Evolutionary conservation across 768 basidiomycete species (phyloP).

Genomic region (Phaeolepiota aurea): DNA sequence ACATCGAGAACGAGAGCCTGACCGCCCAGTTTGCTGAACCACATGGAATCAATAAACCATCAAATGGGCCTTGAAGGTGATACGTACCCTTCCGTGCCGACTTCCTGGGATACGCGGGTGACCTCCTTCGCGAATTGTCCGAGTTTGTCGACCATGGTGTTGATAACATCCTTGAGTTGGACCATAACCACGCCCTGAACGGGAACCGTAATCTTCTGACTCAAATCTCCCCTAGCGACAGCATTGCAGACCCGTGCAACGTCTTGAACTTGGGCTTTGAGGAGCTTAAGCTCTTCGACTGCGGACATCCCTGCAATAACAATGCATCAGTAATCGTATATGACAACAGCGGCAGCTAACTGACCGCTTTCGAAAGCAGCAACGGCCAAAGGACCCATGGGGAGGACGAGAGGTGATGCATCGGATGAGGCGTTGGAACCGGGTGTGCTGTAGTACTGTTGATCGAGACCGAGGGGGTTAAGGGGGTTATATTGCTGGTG

Average conservation of each 20-base stretch:
- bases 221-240: constrained; percentile 67
- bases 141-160: constrained; percentile 58
- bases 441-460: background rate
- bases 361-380: constrained; percentile 59
- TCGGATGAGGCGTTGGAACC: background rate
- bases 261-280: constrained; percentile 81
- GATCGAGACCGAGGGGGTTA: constrained; percentile 12
- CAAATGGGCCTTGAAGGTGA: too few species aligned
- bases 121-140: constrained; percentile 89
- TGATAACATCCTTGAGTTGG: constrained; percentile 73
- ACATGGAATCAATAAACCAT: too few species aligned
- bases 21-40: constrained; percentile 78
- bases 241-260: constrained; percentile 78
- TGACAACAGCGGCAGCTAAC: too few species aligned
- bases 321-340: too few species aligned
- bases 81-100: constrained; percentile 67
- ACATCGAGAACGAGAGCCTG: constrained; percentile 83
- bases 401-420: constrained; percentile 44
- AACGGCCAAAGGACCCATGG: constrained; percentile 48
- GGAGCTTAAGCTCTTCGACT: constrained; percentile 68
- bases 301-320: too few species aligned
- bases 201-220: constrained; percentile 71
- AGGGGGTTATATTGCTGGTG: constrained; percentile 9
- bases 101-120: constrained; percentile 77
- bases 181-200: constrained; percentile 77